These are phyloP conservation scores for Fusarium temperatum DNA, from an alignment of 2,329 filamentous ascomycete genomes.

Conservation along the genomic window DNA sequence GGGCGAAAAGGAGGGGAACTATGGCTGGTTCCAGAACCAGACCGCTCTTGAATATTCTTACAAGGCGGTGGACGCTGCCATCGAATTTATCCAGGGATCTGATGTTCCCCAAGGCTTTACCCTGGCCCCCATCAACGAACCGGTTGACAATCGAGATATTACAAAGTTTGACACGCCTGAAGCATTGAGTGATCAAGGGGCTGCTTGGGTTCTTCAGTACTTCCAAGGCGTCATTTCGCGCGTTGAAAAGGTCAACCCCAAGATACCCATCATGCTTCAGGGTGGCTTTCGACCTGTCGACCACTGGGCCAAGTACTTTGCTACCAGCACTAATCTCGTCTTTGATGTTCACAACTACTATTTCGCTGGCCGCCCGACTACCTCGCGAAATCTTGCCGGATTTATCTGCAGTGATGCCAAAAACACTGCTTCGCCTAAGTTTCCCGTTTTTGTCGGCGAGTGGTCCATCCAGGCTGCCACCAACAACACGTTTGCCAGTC, in stretches of 20 bases:
- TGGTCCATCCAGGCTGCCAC: neutral
- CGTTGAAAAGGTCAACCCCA: neutral
- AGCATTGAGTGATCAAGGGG: neutral
- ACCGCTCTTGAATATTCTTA: neutral
- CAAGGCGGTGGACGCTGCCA: neutral
- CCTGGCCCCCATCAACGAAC: neutral
- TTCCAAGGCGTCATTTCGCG: neutral
- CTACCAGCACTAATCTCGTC: neutral
- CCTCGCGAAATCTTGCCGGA: accelerated
- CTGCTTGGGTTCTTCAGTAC: neutral
- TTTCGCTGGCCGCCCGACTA: neutral
- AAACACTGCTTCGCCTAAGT: neutral
- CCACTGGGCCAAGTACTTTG: neutral
- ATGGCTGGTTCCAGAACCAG: neutral
- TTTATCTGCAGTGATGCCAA: neutral
- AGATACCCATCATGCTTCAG: neutral
- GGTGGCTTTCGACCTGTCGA: neutral
- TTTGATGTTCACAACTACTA: neutral
- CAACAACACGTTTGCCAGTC: neutral
- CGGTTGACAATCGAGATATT: neutral
- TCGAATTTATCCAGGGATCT: neutral
- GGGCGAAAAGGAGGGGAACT: neutral
- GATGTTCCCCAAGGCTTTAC: neutral
- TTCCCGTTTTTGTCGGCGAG: neutral
- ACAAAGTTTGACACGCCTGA: neutral